Evolutionary conservation across 2,329 filamentous ascomycete genomes (phyloP).

Genomic region (Pestalotiopsis sp.): DNA sequence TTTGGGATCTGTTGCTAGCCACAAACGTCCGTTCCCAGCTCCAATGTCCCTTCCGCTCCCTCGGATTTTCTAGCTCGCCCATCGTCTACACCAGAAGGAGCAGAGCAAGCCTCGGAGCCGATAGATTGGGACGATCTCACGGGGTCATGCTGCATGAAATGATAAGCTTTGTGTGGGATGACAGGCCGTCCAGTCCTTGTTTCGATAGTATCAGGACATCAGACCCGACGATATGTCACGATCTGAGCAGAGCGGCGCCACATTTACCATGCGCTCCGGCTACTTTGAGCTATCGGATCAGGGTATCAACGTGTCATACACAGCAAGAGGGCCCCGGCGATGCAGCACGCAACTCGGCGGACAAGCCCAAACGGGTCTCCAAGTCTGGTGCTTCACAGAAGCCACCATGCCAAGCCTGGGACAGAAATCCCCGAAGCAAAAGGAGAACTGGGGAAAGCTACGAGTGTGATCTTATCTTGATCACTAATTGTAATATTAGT

Average conservation of each 20-base stretch:
- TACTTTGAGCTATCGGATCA: not conserved
- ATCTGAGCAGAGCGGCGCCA: not conserved
- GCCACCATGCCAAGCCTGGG: not conserved
- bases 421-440: not conserved
- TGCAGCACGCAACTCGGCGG: not conserved
- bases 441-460: not conserved
- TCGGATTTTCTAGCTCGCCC: not conserved
- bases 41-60: not conserved
- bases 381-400: not conserved
- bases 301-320: not conserved
- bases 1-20: not conserved
- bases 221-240: constrained; percentile 4
- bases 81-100: not conserved
- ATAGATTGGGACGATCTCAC: not conserved
- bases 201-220: not conserved
- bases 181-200: not conserved
- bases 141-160: not conserved
- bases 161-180: constrained; percentile 1
- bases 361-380: not conserved
- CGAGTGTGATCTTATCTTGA: not conserved
- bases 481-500: not conserved
- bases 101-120: not conserved
- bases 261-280: not conserved
- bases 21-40: too few species aligned
- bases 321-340: not conserved